Conservation (phyloP, 2,329 filamentous ascomycete genomes). For the Gnomoniopsis sp. region DNA sequence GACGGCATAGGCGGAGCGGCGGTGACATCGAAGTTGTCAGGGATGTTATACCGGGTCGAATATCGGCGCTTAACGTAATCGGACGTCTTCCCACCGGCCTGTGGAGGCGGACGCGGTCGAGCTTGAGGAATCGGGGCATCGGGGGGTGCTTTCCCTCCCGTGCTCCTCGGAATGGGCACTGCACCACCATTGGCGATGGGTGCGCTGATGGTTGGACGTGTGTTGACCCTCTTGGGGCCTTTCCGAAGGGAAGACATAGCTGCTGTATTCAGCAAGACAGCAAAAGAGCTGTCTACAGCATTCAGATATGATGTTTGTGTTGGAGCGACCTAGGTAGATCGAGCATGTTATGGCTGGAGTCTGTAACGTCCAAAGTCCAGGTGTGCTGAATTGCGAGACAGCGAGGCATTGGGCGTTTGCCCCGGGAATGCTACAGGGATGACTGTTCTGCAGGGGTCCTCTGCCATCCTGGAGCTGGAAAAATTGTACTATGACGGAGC, state of each 20-base stretch:
- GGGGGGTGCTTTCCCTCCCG: constrained; percentile 28
- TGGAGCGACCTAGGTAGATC: neutral
- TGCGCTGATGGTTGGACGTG: constrained; percentile 59
- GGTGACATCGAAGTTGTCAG: constrained; percentile 64
- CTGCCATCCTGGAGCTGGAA: neutral
- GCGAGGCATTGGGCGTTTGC: neutral
- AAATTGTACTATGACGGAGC: constrained; percentile 6
- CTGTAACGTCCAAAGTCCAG: neutral
- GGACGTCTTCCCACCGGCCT: constrained; percentile 59
- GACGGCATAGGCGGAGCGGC: constrained; percentile 68
- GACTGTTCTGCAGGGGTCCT: neutral
- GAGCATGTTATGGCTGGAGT: neutral
- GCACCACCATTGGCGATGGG: constrained; percentile 51
- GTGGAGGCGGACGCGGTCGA: constrained; percentile 46
- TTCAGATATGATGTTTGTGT: neutral
- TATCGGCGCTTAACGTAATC: constrained; percentile 94
- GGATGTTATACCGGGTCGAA: constrained; percentile 81
- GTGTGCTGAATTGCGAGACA: neutral
- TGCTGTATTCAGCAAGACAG: neutral
- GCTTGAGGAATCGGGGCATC: constrained; percentile 26
- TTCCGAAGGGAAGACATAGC: constrained; percentile 62
- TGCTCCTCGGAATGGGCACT: constrained; percentile 30
- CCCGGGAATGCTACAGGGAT: neutral
- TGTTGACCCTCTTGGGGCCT: constrained; percentile 54
- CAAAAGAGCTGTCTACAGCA: neutral